Conservation (phyloP, 257 asterid genomes). For the Ligustrum vulgare region DNA sequence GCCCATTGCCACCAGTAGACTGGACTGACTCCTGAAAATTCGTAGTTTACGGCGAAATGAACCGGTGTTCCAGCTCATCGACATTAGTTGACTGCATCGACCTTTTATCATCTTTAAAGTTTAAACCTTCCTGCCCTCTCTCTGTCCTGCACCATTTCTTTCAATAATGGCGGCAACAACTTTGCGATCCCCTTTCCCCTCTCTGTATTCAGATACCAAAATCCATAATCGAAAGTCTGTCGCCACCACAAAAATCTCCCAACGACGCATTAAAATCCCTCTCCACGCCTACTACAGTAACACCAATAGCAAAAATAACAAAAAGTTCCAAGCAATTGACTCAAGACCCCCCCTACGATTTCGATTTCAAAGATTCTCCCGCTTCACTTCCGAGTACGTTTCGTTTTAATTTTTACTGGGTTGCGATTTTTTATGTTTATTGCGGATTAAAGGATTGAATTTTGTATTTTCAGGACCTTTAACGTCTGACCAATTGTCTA, state of each 20-base stretch:
- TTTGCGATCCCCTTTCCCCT: slow-evolving; percentile 37
- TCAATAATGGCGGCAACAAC: slow-evolving; percentile 44
- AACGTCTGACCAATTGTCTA: slow-evolving; percentile 74
- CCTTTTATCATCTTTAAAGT: background rate
- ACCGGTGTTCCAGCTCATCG: background rate
- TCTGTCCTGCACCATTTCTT: background rate
- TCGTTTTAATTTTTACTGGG: background rate
- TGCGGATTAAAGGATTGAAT: background rate
- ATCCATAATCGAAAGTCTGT: slow-evolving; percentile 31
- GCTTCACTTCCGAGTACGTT: slow-evolving; percentile 68
- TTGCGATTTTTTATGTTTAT: background rate
- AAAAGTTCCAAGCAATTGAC: slow-evolving; percentile 49
- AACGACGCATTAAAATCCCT: slow-evolving; percentile 41
- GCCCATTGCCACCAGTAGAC: background rate
- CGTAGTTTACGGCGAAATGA: background rate
- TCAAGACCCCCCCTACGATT: slow-evolving; percentile 47
- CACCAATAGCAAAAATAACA: slow-evolving; percentile 22
- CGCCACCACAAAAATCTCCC: slow-evolving; percentile 23
- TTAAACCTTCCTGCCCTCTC: background rate
- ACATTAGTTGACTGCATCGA: background rate
- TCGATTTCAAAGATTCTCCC: slow-evolving; percentile 56
- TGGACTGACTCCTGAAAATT: background rate
- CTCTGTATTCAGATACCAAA: slow-evolving; percentile 22
- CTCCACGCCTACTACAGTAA: slow-evolving; percentile 35
- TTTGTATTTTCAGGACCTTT: slow-evolving; percentile 64